Conservation (phyloP, 1,284 basidiomycete genomes). For the Gymnopus androsaceus region DNA sequence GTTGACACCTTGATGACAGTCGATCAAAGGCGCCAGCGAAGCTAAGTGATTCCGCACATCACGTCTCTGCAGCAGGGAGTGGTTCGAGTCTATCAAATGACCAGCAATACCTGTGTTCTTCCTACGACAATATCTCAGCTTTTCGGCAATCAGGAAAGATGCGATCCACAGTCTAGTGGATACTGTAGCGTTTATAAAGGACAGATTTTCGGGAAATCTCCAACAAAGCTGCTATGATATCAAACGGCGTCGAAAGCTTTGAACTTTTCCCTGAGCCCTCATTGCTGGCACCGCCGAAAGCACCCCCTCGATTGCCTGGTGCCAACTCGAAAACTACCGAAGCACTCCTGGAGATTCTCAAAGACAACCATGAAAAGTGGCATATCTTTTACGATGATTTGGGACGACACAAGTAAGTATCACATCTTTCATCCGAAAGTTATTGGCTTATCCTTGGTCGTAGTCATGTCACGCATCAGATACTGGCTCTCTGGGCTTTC, state of each 20-base stretch:
- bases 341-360: constrained; percentile 35
- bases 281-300: constrained; percentile 13
- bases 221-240: neutral
- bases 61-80: no score
- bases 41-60: no score
- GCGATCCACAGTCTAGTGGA: no score
- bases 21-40: no score
- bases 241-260: neutral
- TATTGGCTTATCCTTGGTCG: neutral
- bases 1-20: no score
- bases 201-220: no score
- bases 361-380: constrained; percentile 44
- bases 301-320: constrained; percentile 28
- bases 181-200: no score
- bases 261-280: constrained; percentile 16
- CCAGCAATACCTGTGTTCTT: no score
- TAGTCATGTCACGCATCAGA: constrained; percentile 54
- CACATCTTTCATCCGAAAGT: constrained; percentile 21
- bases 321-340: constrained; percentile 33
- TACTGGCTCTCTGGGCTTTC: constrained; percentile 51
- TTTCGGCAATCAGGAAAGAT: no score
- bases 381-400: constrained; percentile 48
- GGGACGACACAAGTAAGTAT: constrained; percentile 45
- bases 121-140: no score
- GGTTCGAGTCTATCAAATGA: no score